A percentile compares a stretch with the other conserved stretches of the same genome.
phyloP scores from a whole-genome alignment of 1,284 basidiomycete genomes.

The Papiliotrema terrestris region DNA sequence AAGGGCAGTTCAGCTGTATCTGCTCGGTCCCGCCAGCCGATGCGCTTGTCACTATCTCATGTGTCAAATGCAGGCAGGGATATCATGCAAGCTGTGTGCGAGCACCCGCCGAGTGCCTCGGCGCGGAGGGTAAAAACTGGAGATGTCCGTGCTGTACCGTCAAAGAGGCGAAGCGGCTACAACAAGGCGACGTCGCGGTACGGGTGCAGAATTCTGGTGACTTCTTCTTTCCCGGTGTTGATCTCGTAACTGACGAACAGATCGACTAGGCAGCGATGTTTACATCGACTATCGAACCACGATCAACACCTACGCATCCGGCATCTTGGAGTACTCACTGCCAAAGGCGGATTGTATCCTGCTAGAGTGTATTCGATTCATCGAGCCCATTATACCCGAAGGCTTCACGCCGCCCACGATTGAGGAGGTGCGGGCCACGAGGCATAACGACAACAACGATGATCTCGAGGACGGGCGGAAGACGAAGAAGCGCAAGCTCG shows the following conservation, averaged over 20 bases:
- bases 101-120: slow-evolving; percentile 24
- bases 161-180: slow-evolving; percentile 35
- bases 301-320: slow-evolving; percentile 26
- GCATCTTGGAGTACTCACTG: slow-evolving; percentile 13
- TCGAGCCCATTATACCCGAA: slow-evolving; percentile 24
- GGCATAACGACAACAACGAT: slow-evolving; percentile 1
- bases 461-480: slow-evolving; percentile 1
- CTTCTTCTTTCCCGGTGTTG: slow-evolving; percentile 1
- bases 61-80: slow-evolving; percentile 36
- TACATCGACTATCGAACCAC: slow-evolving; percentile 42
- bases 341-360: slow-evolving; percentile 9
- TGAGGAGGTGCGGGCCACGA: slow-evolving; percentile 12
- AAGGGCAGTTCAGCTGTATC: slow-evolving; percentile 31
- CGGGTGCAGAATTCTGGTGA: slow-evolving; percentile 37
- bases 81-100: slow-evolving; percentile 41
- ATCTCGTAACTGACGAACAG: slow-evolving; percentile 9
- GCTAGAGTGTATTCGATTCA: slow-evolving; percentile 21
- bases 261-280: slow-evolving; percentile 31
- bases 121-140: slow-evolving; percentile 19
- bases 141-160: slow-evolving; percentile 44
- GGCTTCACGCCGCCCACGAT: slow-evolving; percentile 20
- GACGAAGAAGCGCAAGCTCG: background rate
- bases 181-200: slow-evolving; percentile 26
- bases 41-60: slow-evolving; percentile 25
- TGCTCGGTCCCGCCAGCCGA: slow-evolving; percentile 27